Conservation (phyloP, 148 eudicot species). For the Silene uniflora region DNA sequence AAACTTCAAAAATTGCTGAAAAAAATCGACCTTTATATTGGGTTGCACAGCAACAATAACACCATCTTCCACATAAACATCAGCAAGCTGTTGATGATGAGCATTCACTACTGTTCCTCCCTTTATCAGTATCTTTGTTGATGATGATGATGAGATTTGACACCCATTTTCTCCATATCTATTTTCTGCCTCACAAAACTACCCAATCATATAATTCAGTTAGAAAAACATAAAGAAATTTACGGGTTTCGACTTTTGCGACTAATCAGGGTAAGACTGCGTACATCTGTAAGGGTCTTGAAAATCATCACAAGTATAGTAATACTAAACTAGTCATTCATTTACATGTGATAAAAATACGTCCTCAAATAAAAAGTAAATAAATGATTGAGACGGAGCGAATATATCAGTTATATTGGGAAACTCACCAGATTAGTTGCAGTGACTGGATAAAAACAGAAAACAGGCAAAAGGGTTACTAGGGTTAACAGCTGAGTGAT, state of each 20-base stretch:
- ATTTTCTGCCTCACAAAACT: slow-evolving; percentile 74
- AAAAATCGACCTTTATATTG: slow-evolving; percentile 52
- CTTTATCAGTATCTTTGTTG: slow-evolving; percentile 76
- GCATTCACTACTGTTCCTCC: slow-evolving; percentile 96
- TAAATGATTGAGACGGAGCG: neutral
- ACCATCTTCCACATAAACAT: slow-evolving; percentile 90
- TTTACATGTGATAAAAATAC: too few relatives aligned
- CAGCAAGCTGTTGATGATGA: slow-evolving; percentile 73
- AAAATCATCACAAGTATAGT: too few relatives aligned
- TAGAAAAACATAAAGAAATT: neutral
- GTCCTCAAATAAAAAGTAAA: too few relatives aligned
- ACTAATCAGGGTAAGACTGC: neutral
- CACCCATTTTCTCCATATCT: slow-evolving; percentile 55
- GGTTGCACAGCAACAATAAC: slow-evolving; percentile 65
- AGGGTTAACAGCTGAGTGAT: slow-evolving; percentile 8
- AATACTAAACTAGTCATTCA: too few relatives aligned
- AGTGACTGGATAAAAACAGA: slow-evolving; percentile 11
- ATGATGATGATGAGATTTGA: slow-evolving; percentile 36
- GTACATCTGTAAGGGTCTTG: neutral
- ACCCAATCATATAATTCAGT: slow-evolving; percentile 10
- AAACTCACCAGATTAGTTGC: slow-evolving; percentile 24
- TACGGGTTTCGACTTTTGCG: neutral
- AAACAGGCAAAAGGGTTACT: slow-evolving; percentile 8
- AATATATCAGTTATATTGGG: too few relatives aligned
- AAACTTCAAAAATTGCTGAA: too few relatives aligned